Conservation (phyloP, 1,139 yeast genomes). For the Sugiyamaella castrensis region DNA sequence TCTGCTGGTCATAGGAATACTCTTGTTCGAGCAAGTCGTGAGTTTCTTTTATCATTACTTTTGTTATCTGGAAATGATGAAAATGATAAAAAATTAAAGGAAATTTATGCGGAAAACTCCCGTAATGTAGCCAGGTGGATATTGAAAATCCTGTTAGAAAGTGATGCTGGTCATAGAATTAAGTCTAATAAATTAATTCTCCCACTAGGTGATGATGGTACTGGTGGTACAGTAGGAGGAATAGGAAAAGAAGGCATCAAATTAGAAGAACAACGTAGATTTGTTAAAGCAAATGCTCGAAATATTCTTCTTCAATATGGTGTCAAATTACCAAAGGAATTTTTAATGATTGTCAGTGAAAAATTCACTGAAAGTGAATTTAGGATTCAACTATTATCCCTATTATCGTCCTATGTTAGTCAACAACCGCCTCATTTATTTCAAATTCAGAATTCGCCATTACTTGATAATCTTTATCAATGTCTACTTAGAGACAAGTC, state of each 20-base stretch:
- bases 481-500: slow-evolving; percentile 48
- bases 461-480: slow-evolving; percentile 45
- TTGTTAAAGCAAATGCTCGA: slow-evolving; percentile 46
- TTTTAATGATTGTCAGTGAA: slow-evolving; percentile 40
- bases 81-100: slow-evolving; percentile 9
- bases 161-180: slow-evolving; percentile 3
- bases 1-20: slow-evolving; percentile 50
- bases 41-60: slow-evolving; percentile 43
- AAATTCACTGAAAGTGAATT: slow-evolving; percentile 35
- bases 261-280: slow-evolving; percentile 49
- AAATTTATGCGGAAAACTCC: slow-evolving; percentile 24
- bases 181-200: background rate
- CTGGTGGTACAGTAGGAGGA: too few species aligned
- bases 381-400: slow-evolving; percentile 41
- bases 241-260: slow-evolving; percentile 15
- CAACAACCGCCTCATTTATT: slow-evolving; percentile 38
- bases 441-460: slow-evolving; percentile 40
- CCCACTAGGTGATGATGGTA: background rate
- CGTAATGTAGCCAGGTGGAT: slow-evolving; percentile 21
- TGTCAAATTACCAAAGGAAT: slow-evolving; percentile 36
- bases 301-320: slow-evolving; percentile 45
- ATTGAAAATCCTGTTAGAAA: slow-evolving; percentile 25
- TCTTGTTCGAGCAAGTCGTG: slow-evolving; percentile 44
- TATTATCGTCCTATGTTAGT: slow-evolving; percentile 35
- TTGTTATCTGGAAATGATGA: slow-evolving; percentile 19